phyloP scores from a whole-genome alignment of 2,329 filamentous ascomycete species.

The Nemania serpens region DNA sequence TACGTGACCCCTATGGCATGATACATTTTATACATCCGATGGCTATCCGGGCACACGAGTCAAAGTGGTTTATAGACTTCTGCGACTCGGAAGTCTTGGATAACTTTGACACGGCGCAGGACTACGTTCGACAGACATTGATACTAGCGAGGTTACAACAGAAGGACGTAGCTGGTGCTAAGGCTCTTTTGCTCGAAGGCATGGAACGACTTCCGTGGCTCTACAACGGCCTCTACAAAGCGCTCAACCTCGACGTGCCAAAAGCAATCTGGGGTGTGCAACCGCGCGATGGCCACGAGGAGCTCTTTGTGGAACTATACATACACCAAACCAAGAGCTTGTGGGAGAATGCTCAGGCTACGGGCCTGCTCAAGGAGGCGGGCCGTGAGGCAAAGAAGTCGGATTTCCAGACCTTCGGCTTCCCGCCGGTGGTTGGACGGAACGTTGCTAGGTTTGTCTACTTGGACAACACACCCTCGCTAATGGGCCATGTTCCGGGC shows the following conservation, averaged over 20 bases:
- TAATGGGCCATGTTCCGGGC: conserved; percentile 72
- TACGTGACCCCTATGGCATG: conserved; percentile 81
- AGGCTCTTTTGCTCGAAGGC: conserved; percentile 66
- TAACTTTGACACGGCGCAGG: conserved; percentile 43
- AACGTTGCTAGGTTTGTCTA: conserved; percentile 76
- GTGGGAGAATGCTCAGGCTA: conserved; percentile 80
- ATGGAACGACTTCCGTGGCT: conserved; percentile 83
- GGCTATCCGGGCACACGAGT: conserved; percentile 79
- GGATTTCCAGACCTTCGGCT: conserved; percentile 46
- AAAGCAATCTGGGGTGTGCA: conserved; percentile 81
- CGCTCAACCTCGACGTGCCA: conserved; percentile 77
- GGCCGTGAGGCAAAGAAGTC: conserved; percentile 59
- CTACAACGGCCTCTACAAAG: conserved; percentile 77
- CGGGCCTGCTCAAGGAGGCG: conserved; percentile 69
- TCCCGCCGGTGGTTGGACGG: conserved; percentile 46
- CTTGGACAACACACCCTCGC: conserved; percentile 72
- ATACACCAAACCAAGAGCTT: conserved; percentile 76
- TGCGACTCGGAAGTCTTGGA: conserved; percentile 55
- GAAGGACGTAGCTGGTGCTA: conserved; percentile 67
- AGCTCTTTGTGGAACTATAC: conserved; percentile 77
- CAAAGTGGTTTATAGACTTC: conserved; percentile 75
- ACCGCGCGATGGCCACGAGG: conserved; percentile 66
- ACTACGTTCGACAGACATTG: conserved; percentile 76
- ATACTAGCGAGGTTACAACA: conserved; percentile 77
- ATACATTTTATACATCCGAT: conserved; percentile 81